These are phyloP conservation scores for Rhodocollybia butyracea DNA, from an alignment of 768 basidiomycete species.

Conservation along the genomic window DNA sequence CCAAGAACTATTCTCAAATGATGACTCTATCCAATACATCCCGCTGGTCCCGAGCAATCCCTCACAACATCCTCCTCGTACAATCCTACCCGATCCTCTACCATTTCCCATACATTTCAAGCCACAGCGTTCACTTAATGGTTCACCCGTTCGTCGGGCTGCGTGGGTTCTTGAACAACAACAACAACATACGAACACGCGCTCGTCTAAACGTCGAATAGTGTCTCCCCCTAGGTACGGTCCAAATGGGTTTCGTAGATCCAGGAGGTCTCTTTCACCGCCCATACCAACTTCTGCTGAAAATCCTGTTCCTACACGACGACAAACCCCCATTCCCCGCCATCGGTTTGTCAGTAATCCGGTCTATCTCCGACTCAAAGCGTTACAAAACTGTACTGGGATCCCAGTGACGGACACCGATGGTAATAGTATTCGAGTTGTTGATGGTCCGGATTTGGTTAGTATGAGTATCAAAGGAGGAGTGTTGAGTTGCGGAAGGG, in stretches of 20 bases:
- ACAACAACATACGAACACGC: no score
- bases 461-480: slow-evolving; percentile 3
- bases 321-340: background rate
- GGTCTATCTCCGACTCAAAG: slow-evolving; percentile 5
- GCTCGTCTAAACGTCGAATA: background rate
- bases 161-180: background rate
- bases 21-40: slow-evolving; percentile 35
- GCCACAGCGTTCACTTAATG: slow-evolving; percentile 37
- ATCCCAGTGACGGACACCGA: background rate
- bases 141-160: slow-evolving; percentile 33
- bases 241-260: background rate
- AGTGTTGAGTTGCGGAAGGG: background rate
- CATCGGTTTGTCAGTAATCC: slow-evolving; percentile 4
- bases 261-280: background rate
- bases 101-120: slow-evolving; percentile 34
- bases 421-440: no score
- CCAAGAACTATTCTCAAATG: slow-evolving; percentile 9
- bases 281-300: no score
- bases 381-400: slow-evolving; percentile 4
- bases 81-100: slow-evolving; percentile 27
- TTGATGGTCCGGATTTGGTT: background rate
- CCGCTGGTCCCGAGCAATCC: slow-evolving; percentile 34
- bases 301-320: background rate
- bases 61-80: slow-evolving; percentile 14
- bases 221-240: slow-evolving; percentile 6